Percentiles rank a stretch among this genome's conserved stretches.
phyloP scores from a whole-genome alignment of 345 rosid species.

The Nasturtium officinale region DNA sequence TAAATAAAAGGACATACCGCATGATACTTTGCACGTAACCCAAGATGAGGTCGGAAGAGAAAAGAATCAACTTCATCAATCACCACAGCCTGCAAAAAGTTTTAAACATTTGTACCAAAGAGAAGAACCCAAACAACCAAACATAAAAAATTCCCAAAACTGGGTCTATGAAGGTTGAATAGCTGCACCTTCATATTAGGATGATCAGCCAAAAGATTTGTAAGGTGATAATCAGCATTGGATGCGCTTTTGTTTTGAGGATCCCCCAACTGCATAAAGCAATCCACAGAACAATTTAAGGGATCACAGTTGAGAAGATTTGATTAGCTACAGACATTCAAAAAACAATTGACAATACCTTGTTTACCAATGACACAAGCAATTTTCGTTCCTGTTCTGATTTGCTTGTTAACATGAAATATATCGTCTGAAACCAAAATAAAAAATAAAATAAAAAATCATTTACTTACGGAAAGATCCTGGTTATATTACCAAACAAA shows the following conservation, averaged over 20 bases:
- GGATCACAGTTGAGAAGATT: neutral
- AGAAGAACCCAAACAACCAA: slow-evolving; percentile 14
- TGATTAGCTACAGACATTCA: neutral
- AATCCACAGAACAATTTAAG: slow-evolving; percentile 29
- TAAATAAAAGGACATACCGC: slow-evolving; percentile 59
- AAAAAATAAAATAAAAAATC: neutral
- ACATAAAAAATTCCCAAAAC: neutral
- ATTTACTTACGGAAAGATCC: neutral
- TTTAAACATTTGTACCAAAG: slow-evolving; percentile 11
- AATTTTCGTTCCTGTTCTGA: slow-evolving; percentile 91
- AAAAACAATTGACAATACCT: slow-evolving; percentile 49
- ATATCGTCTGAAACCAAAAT: slow-evolving; percentile 63
- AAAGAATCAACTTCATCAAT: slow-evolving; percentile 90
- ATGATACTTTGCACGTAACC: slow-evolving; percentile 80
- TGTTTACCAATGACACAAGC: slow-evolving; percentile 84
- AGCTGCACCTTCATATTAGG: slow-evolving; percentile 91
- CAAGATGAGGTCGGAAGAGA: slow-evolving; percentile 91
- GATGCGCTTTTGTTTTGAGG: slow-evolving; percentile 97
- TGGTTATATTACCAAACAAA: slow-evolving; percentile 17
- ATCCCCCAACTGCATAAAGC: slow-evolving; percentile 78
- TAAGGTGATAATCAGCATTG: slow-evolving; percentile 86
- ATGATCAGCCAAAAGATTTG: slow-evolving; percentile 90
- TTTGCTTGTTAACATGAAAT: slow-evolving; percentile 74
- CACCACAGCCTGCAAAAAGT: slow-evolving; percentile 72
- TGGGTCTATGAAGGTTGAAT: slow-evolving; percentile 8